Evolutionary conservation across 495 filamentous ascomycete species (phyloP), one percentile per base, ranked within the genome.

Genomic region (Sordaria brevicollis): DNA sequence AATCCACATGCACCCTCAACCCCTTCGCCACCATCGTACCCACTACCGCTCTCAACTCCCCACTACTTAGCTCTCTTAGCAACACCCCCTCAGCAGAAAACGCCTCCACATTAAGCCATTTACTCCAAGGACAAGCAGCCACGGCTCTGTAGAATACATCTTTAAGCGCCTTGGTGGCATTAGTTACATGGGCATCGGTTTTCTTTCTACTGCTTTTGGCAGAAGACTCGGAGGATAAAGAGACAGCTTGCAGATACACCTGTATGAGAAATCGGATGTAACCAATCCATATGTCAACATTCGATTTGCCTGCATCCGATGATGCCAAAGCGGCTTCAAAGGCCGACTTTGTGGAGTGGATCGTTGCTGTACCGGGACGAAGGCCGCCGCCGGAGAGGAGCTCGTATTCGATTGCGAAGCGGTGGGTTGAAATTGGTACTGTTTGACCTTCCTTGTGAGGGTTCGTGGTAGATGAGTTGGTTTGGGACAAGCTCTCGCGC

Each of bases 261-360:
- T 37, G 68, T 66, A 71, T 67, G 35, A 80, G 80, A 69, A 89
- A 91, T 5, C 88, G 73, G 38, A 93, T 77, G 73, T 92, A 94
- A 25, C 85, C 77, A 72, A 85, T 83, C 92, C 92, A 95, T 34
- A 93, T 71, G 0, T 82, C 79, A 6, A 86, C 78, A 68, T 78
- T 83, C 31, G 78, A 77, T 66, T 73, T 77, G 17, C 75, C 80
- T 1, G 74, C 74, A n/a, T 80, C 74, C 17, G 5, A n/a, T n/a
- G n/a, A n/a, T n/a, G n/a, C n/a, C n/a, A 94, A 78, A 1, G 91
- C 91, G 35, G 83, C 84, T 77, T 95, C 93, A 70, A 95, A 93
- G 2, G 90, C 86, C 3, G 86, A 83, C 17, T 88, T 87, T 3
- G 86, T 82, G 3, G 90, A 87, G 73, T 91, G 83, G 0, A 62